These are phyloP conservation scores for Penicillium sp. DNA, from an alignment of 2,329 filamentous ascomycete genomes.

Conservation along the genomic window DNA sequence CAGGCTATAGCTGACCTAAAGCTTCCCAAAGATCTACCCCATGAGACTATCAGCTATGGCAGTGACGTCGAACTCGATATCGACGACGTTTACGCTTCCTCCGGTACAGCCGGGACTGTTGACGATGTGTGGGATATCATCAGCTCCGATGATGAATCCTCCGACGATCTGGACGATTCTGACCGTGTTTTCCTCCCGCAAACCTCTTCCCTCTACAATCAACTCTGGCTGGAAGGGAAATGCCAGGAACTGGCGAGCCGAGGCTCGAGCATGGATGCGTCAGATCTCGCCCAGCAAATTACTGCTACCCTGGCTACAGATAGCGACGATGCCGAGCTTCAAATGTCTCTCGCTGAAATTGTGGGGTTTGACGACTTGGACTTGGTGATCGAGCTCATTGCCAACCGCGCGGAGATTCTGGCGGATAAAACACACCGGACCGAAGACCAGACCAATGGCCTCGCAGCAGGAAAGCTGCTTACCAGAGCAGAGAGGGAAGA, in stretches of 20 bases:
- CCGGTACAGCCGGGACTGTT: slow-evolving; percentile 48
- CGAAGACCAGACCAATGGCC: slow-evolving; percentile 43
- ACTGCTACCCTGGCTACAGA: slow-evolving; percentile 69
- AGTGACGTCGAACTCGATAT: slow-evolving; percentile 56
- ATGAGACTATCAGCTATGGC: slow-evolving; percentile 47
- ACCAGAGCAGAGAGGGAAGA: slow-evolving; percentile 76
- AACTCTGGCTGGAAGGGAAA: slow-evolving; percentile 68
- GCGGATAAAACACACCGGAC: slow-evolving; percentile 34
- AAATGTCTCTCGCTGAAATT: slow-evolving; percentile 83
- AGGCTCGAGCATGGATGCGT: slow-evolving; percentile 65
- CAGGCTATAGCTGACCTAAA: slow-evolving; percentile 74
- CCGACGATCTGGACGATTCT: slow-evolving; percentile 61
- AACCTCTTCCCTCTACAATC: slow-evolving; percentile 48
- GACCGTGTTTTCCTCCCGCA: slow-evolving; percentile 38
- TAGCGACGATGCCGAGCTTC: slow-evolving; percentile 77
- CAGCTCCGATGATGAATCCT: slow-evolving; percentile 67
- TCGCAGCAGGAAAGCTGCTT: slow-evolving; percentile 59
- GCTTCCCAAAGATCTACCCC: slow-evolving; percentile 50
- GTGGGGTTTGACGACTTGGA: slow-evolving; percentile 93
- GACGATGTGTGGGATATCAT: slow-evolving; percentile 95
- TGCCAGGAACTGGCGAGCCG: slow-evolving; percentile 65
- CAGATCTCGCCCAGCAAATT: slow-evolving; percentile 75
- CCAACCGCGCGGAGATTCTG: slow-evolving; percentile 68
- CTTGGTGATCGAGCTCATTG: slow-evolving; percentile 85
- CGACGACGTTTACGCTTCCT: slow-evolving; percentile 61